Evolutionary conservation across 345 rosid genomes (phyloP), one percentile per base, ranked within the genome.

Genomic region (Populus simonii): DNA sequence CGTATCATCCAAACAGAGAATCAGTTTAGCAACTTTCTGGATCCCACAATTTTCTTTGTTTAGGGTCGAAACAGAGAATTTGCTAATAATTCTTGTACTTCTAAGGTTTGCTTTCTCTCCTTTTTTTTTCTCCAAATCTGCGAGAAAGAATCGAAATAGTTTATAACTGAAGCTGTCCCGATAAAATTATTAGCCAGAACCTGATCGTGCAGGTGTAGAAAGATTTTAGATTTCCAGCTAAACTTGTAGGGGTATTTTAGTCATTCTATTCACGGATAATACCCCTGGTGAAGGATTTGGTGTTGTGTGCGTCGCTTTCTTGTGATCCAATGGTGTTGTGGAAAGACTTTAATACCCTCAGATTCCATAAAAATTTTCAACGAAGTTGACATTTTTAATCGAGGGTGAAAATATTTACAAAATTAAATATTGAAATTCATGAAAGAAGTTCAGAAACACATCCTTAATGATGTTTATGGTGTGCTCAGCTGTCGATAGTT

Each of bases 341-440:
- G 12, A 85, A 88, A 81, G 91, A 89, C 90, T 39, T 9, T 78
- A 63, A 8, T 76, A 43, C 85, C 92, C 90, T 80, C 73, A 0
- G 4, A 25, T 47, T 55, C 43, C 35, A 10, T 5, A 43, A 73
- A 0, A 36, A 29, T 61, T 39, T 41, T 41, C 15, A 41, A 41
- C 45, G 15, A 1, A 41, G 45, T 41, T 41, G 11, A 41, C 2
- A 6, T 12, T 47, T 45, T 47, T 47, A 10, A 10, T 47, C 13
- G 51, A 47, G 17, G 51, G 3, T 47, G 51, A 41, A 0, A 41
- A 47, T 47, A 15, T 13, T 47, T 47, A 4, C 2, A 3, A 13
- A 13, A 47, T 3, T 12, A 47, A 13, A 47, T 12, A 47, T 47
- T 13, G 51, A 47, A 47, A 53, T 53, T 53, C 59, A 7, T 53